Conservation (phyloP, 2,329 filamentous ascomycete genomes). For the Pyricularia pennisetigena region DNA sequence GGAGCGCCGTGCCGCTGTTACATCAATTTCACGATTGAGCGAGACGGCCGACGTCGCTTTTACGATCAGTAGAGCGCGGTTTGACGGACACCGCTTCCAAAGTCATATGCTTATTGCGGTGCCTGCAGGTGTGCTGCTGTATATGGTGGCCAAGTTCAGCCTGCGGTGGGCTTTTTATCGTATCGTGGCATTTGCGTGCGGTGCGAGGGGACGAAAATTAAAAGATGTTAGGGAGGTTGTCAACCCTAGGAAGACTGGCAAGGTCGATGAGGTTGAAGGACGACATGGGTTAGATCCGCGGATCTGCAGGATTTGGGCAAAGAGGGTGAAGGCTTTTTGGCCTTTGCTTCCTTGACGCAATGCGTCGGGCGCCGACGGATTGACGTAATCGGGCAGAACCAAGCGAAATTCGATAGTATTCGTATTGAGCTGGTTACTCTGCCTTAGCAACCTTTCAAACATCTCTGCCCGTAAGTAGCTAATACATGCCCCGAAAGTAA, state of each 20-base stretch:
- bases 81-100: constrained; percentile 25
- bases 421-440: too few species aligned
- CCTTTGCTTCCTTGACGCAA: too few species aligned
- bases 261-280: constrained; percentile 22
- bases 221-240: constrained; percentile 28
- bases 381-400: too few species aligned
- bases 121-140: constrained; percentile 20
- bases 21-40: constrained; percentile 23
- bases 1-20: constrained; percentile 22
- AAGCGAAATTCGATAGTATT: too few species aligned
- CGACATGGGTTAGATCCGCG: constrained; percentile 17
- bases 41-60: constrained; percentile 34
- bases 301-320: background rate
- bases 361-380: too few species aligned
- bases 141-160: constrained; percentile 33
- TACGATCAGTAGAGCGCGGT: constrained; percentile 24
- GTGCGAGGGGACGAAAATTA: constrained; percentile 9
- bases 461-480: too few species aligned
- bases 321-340: background rate
- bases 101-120: constrained; percentile 17
- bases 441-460: too few species aligned
- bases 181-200: constrained; percentile 21
- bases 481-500: too few species aligned
- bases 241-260: constrained; percentile 29
- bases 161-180: constrained; percentile 30